Conservation (phyloP, 2,329 filamentous ascomycete genomes). For the Aspergillus aculeatinus region DNA sequence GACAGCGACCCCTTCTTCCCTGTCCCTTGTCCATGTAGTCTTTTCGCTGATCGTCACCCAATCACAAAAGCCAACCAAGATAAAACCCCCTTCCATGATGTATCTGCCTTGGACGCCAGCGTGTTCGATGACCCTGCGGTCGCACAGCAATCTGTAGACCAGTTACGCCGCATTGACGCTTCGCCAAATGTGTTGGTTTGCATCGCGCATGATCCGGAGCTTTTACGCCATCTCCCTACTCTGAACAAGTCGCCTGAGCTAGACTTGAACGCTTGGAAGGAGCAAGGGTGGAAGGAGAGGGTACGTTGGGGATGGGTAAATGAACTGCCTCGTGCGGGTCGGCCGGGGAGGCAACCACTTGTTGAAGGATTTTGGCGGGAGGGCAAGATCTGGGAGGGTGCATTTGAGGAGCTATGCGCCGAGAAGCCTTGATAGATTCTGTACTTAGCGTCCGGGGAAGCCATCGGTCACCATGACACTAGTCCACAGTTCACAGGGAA, state of each 20-base stretch:
- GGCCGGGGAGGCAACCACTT: conserved; percentile 1
- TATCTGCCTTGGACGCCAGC: background rate
- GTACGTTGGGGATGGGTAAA: conserved; percentile 12
- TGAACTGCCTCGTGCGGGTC: conserved; percentile 5
- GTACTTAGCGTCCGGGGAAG: too few relatives aligned
- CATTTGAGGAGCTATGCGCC: background rate
- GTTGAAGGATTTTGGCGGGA: conserved; percentile 11
- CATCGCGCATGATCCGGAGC: conserved; percentile 8
- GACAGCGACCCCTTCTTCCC: conserved; percentile 1
- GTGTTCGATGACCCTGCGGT: background rate
- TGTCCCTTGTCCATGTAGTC: conserved; percentile 7
- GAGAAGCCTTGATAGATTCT: background rate
- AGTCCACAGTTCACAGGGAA: too few relatives aligned
- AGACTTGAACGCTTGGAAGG: conserved; percentile 10
- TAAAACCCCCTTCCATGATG: conserved; percentile 4
- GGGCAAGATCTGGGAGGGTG: conserved; percentile 4
- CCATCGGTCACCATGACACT: too few relatives aligned
- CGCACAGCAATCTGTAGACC: conserved; percentile 5
- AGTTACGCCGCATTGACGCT: conserved; percentile 1
- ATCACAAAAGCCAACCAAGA: background rate
- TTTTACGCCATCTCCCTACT: conserved; percentile 2
- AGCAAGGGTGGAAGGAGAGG: conserved; percentile 8
- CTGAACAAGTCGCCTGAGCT: conserved; percentile 1
- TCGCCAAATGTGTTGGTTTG: conserved; percentile 5
- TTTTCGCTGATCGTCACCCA: conserved; percentile 4